phyloP scores from a whole-genome alignment of 2,329 filamentous ascomycete species.

The Phaeosphaeriaceae sp. region DNA sequence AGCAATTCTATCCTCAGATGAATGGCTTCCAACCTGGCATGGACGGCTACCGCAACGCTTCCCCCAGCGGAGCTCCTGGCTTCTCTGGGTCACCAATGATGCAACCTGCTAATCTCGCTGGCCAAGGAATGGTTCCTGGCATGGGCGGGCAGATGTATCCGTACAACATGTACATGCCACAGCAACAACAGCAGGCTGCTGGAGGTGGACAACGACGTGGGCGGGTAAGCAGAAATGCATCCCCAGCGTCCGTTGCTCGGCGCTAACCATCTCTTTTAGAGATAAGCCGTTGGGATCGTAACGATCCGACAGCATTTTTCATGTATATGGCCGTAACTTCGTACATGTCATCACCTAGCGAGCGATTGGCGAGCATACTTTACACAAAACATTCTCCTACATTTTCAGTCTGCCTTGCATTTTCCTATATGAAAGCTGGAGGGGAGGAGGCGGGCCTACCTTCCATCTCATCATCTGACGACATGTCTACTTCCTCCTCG shows the following conservation, averaged over 20 bases:
- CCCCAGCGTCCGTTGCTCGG: constrained; percentile 22
- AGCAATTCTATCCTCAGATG: constrained; percentile 56
- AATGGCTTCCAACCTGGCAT: constrained; percentile 51
- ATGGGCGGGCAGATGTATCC: constrained; percentile 53
- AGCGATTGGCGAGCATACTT: constrained; percentile 25
- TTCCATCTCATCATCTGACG: constrained; percentile 36
- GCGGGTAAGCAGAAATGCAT: constrained; percentile 55
- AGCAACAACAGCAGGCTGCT: constrained; percentile 50
- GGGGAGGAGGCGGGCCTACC: constrained; percentile 44
- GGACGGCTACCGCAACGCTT: constrained; percentile 53
- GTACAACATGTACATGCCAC: constrained; percentile 61
- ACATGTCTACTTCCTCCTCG: constrained; percentile 17
- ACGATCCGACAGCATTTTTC: constrained; percentile 5
- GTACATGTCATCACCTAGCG: constrained; percentile 22
- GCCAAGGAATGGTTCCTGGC: constrained; percentile 42
- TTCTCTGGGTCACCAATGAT: constrained; percentile 55
- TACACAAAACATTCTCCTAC: constrained; percentile 2
- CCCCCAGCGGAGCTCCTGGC: constrained; percentile 51
- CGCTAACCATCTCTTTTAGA: constrained; percentile 35
- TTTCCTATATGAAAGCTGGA: constrained; percentile 26
- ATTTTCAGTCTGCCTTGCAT: constrained; percentile 25
- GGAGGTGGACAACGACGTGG: constrained; percentile 61
- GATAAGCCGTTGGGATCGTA: constrained; percentile 24
- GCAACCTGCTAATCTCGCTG: constrained; percentile 55
- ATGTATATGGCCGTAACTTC: constrained; percentile 36